phyloP scores from a whole-genome alignment of 2,329 filamentous ascomycete genomes.

The Rhytidhysteron rufulum region DNA sequence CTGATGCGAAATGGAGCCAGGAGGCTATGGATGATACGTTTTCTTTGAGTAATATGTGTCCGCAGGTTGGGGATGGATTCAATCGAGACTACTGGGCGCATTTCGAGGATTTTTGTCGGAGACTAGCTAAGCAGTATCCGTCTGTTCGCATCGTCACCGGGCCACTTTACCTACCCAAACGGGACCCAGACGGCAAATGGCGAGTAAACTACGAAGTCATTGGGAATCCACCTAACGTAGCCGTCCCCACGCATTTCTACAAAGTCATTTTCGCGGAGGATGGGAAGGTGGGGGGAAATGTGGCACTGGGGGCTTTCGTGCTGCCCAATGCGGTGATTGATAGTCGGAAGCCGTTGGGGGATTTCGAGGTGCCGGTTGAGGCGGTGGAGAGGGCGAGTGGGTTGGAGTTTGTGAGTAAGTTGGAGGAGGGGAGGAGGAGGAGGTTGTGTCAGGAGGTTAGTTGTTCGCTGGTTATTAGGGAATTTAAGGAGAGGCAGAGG shows the following conservation, averaged over 20 bases:
- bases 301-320: conserved; percentile 90
- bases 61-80: conserved; percentile 96
- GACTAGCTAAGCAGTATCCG: conserved; percentile 76
- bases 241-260: conserved; percentile 98
- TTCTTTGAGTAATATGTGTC: conserved; percentile 92
- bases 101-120: conserved; percentile 93
- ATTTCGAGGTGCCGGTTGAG: conserved; percentile 95
- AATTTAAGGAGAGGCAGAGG: conserved; percentile 64
- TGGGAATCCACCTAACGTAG: conserved; percentile 85
- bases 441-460: conserved; percentile 81
- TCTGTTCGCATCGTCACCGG: conserved; percentile 89
- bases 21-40: conserved; percentile 94
- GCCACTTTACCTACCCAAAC: conserved; percentile 84
- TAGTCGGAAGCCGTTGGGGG: conserved; percentile 79
- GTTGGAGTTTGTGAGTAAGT: conserved; percentile 79
- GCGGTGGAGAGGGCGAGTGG: conserved; percentile 88
- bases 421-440: conserved; percentile 70
- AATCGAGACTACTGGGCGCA: conserved; percentile 99
- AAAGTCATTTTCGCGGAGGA: conserved; percentile 98
- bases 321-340: conserved; percentile 86
- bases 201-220: conserved; percentile 94
- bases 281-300: conserved; percentile 57
- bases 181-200: conserved; percentile 87
- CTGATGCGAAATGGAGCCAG: conserved; percentile 95
- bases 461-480: conserved; percentile 78